These are phyloP conservation scores for Turnera subulata DNA, from an alignment of 345 rosid species.

Conservation along the genomic window DNA sequence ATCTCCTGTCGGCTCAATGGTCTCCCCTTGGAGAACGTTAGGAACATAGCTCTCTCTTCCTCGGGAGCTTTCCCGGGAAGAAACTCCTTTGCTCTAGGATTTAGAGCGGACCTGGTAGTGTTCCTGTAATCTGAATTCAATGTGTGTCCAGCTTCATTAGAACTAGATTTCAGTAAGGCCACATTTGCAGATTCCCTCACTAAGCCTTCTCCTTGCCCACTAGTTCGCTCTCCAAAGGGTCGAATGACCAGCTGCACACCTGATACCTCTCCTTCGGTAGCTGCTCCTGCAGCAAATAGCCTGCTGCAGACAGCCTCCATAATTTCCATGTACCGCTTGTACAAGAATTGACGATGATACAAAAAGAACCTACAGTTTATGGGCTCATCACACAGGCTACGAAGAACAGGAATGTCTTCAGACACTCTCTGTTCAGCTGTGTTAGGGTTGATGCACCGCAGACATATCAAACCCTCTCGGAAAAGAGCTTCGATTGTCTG, in stretches of 20 bases:
- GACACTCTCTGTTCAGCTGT: background rate
- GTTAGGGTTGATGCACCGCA: background rate
- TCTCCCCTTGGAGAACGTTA: background rate
- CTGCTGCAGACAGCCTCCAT: background rate
- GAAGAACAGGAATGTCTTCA: background rate
- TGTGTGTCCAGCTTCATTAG: background rate
- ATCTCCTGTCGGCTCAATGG: background rate
- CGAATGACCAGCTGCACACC: background rate
- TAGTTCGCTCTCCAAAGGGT: background rate
- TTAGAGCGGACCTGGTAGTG: background rate
- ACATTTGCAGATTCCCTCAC: background rate
- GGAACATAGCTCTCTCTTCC: background rate
- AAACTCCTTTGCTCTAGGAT: background rate
- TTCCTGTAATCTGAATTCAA: too few relatives aligned
- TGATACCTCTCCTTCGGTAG: background rate
- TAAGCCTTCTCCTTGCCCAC: background rate
- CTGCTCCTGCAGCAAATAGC: background rate
- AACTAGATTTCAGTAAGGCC: too few relatives aligned
- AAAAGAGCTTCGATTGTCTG: background rate
- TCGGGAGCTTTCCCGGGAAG: background rate
- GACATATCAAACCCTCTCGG: background rate
- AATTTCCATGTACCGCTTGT: background rate
- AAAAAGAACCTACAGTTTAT: background rate
- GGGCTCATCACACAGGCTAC: background rate
- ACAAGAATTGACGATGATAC: background rate